Base-by-base conservation (phyloP, 164 flowering plant genomes). In the Dillenia turbinata region DNA sequence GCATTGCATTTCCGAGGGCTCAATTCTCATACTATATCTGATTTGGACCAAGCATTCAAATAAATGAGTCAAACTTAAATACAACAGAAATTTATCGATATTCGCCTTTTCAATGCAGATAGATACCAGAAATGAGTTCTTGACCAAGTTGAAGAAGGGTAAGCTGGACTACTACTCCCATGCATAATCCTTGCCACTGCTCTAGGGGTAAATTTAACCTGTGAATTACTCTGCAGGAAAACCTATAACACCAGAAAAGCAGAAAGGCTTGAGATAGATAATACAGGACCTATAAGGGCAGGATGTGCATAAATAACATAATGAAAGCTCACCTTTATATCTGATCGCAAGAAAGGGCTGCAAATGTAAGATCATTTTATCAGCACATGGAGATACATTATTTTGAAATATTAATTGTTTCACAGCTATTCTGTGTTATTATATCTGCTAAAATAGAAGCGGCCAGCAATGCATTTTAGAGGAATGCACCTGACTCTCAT, bases 131-230 rank as follows among this genome's bases (percentile, higher is more conserved):
- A 94, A 79, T 91, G 99, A 68, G 92, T 74, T 71, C 68, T 88
- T 53, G 92, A 88, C 99, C 99, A 95, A 69, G 72, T 67, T 56
- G 86, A 47, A 60, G 87, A 81, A 51, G 97, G 99, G 79, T 80
- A 95, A 13, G 92, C 87, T 57, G 99, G 99, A 71, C 99, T 95
- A 47, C 75, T 70, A 49, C 92, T 79, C 60, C 97, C 97, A 70
- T 95, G 99, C 94, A 92, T 79, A 75, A 92, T 90, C 79, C 96
- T 92, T 53, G 99, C 97, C 48, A 90, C 75, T 52, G 97, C 96
- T 77, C 99, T 80, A 8, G 99, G 97, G 17, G 91, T 95, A 76
- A 95, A 87, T 77, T 92, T 92, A n/a, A 65, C 78, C 16, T 90
- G 86, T 19, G 85, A 72, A 68, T 90, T 92, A 45, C 90, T 77